Evolutionary conservation across 2,329 filamentous ascomycete species (phyloP), one percentile per base, ranked within the genome.

Genomic region (Elsinoe ampelina): DNA sequence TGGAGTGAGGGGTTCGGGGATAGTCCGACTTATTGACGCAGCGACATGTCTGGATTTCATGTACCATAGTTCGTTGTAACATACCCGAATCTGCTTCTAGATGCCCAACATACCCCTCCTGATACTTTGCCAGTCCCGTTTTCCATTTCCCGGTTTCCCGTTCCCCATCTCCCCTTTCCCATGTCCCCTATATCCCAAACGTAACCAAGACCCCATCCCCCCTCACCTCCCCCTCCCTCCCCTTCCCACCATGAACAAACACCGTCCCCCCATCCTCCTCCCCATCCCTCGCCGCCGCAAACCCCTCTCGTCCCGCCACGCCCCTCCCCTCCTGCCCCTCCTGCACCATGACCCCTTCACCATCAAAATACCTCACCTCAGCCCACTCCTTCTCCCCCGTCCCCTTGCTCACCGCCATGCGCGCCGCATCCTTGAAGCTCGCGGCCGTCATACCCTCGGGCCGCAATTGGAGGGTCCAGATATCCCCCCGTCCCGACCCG

Each of bases 391-490:
- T 71, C 58, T 73, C 71, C 2, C 74, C 73, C n/a, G 77, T 78
- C 6, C 75, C 71, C 19, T 68, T 66, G 30, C 71, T 72, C 12
- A 80, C 61, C 52, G 68, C 71, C 13, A 71, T 65, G 3, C 77
- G 70, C 26, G 78, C 74, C 8, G 69, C 67, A 60, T 81, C 78
- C 64, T 81, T 81, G 26, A 74, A 67, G 11, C 71, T 71, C 6
- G 79, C 77, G 0, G 74, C 73, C 11, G 70, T 76, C 34, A 72
- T 68, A 1, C 69, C 69, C 30, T 75, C 72, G 0, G 77, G 70
- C 2, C 75, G 73, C 2, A 81, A 67, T 63, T 81, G 78, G 57
- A 80, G 71, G 1, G 76, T 71, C 77, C 77, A 81, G 2, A 80
- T 70, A 58, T 80, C 78, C 65, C 42, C 55, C n/a, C 17, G 3